Conservation (phyloP, 192 early-diverging fungal species). For the Coemansia javaensis region DNA sequence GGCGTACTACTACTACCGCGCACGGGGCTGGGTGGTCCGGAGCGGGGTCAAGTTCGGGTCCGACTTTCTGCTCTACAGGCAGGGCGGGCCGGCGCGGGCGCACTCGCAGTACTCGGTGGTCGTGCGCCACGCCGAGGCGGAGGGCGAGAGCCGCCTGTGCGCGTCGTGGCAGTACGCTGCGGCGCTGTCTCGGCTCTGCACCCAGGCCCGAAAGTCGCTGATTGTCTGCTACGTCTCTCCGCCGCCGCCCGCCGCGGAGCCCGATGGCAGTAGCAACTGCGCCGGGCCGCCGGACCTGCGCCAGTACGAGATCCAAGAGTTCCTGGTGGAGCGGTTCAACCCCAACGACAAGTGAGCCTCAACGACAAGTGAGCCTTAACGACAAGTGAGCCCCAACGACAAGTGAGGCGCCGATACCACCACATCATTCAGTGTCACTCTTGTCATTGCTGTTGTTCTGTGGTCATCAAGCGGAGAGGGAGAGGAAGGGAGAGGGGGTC, state of each 20-base stretch:
- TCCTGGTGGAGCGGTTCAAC: constrained; percentile 32
- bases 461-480: neutral
- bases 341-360: constrained; percentile 29
- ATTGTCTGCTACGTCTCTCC: constrained; percentile 37
- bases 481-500: neutral
- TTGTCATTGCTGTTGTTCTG: too few species aligned
- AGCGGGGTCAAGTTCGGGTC: constrained; percentile 81
- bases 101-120: constrained; percentile 44
- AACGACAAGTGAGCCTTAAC: constrained; percentile 33
- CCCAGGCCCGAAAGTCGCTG: constrained; percentile 36
- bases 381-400: constrained; percentile 23
- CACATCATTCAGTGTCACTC: too few species aligned
- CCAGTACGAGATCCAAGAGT: constrained; percentile 24
- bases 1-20: constrained; percentile 78
- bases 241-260: neutral
- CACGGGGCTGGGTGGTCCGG: constrained; percentile 77
- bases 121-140: neutral
- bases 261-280: neutral
- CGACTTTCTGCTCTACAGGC: constrained; percentile 58
- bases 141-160: neutral
- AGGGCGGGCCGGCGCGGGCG: constrained; percentile 23
- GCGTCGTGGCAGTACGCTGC: constrained; percentile 40
- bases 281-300: constrained; percentile 13
- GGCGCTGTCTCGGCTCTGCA: constrained; percentile 27
- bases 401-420: too few species aligned